phyloP scores from a whole-genome alignment of 768 basidiomycete genomes.

The Macrolepiota dolichaula region DNA sequence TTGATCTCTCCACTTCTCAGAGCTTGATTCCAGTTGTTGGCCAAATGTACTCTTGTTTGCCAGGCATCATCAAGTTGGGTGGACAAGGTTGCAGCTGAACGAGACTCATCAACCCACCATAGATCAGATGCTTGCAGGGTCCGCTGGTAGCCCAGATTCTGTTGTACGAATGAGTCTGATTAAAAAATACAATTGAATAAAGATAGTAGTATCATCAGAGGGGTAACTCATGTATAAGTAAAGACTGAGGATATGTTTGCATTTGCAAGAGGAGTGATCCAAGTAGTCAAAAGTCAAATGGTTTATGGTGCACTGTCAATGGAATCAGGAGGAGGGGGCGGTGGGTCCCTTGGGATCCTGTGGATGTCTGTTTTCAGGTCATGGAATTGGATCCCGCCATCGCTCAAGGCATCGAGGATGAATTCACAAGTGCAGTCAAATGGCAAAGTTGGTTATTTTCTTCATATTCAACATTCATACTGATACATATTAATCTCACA shows the following conservation, averaged over 20 bases:
- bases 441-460: slow-evolving; percentile 45
- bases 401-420: slow-evolving; percentile 38
- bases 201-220: slow-evolving; percentile 40
- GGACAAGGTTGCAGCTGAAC: slow-evolving; percentile 48
- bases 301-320: slow-evolving; percentile 52
- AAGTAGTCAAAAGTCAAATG: background rate
- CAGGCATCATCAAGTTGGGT: slow-evolving; percentile 54
- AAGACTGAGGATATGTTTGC: slow-evolving; percentile 59
- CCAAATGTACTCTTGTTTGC: slow-evolving; percentile 41
- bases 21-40: slow-evolving; percentile 53
- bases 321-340: slow-evolving; percentile 50
- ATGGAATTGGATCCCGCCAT: slow-evolving; percentile 31
- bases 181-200: background rate
- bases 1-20: slow-evolving; percentile 41
- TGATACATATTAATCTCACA: slow-evolving; percentile 16
- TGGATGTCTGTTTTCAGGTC: slow-evolving; percentile 15
- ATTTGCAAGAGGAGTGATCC: slow-evolving; percentile 52
- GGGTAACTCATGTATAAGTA: slow-evolving; percentile 65
- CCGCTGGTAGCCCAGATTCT: slow-evolving; percentile 66
- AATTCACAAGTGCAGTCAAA: slow-evolving; percentile 47
- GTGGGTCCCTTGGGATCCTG: slow-evolving; percentile 60
- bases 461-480: background rate
- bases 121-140: slow-evolving; percentile 73
- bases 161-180: background rate
- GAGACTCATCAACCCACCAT: slow-evolving; percentile 57